Base-by-base conservation (phyloP, 2,329 filamentous ascomycete species). In the Grosmannia serpens region DNA sequence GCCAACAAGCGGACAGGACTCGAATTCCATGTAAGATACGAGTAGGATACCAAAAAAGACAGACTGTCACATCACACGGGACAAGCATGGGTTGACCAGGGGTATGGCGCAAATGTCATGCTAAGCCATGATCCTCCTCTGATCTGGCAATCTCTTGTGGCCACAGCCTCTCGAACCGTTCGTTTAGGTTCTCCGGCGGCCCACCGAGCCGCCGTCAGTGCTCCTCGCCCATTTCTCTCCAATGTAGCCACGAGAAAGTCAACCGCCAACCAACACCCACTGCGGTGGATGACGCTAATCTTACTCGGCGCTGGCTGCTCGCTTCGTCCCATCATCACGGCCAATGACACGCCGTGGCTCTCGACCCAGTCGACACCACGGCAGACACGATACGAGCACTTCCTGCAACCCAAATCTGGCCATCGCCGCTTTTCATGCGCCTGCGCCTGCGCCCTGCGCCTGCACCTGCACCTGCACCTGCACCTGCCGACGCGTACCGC, bases 131-230 rank as follows among this genome's bases (percentile, higher is more conserved):
- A 61, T 60, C 58, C 55, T 59, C 52, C 55, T 62, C 53, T 60
- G 58, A 62, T 57, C 56, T 57, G 52, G 51, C 56, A 60, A 57
- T 60, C 61, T 60, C 44, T 58, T 26, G 24, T 27, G 47, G 57
- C 52, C 55, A 29, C 41, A 46, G 38, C 26, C 56, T 55, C 35
- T 53, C 22, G 41, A 46, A 46, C 53, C 46, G 46, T 49, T 49
- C 24, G 46, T 13, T 26, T 49, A n/a, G 17, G 46, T 49, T 47
- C 53, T 13, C 29, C 9, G 29, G n/a, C 54, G 59, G 53, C 47
- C 56, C 56, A 53, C 50, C 41, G 44, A 58, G 54, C 55, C 47
- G 55, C 49, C 58, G 53, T 53, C 60, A 55, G 33, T 57, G 55
- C 44, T 55, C 47, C 53, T 9, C 13, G 4, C 38, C 54, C 3